A percentile compares a stretch with the other conserved stretches of the same genome.
phyloP scores from a whole-genome alignment of 345 rosid genomes.

The Dimocarpus longan region DNA sequence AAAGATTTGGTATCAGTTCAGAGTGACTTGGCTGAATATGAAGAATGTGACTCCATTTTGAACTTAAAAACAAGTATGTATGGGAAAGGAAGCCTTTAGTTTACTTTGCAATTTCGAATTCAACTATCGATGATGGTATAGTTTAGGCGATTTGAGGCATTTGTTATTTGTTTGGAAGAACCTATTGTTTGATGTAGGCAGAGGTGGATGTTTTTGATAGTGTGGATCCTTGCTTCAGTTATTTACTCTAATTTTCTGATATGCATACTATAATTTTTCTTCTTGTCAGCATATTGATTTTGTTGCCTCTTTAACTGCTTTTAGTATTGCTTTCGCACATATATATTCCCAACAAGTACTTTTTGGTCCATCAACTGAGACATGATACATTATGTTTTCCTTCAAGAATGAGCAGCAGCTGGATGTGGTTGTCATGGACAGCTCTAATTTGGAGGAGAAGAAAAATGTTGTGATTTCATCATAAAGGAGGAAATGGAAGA shows the following conservation, averaged over 20 bases:
- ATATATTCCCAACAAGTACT: not conserved
- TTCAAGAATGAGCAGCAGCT: constrained; percentile 33
- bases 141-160: not conserved
- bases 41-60: constrained; percentile 39
- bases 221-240: not conserved
- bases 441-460: constrained; percentile 27
- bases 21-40: constrained; percentile 52
- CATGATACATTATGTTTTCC: constrained; percentile 11
- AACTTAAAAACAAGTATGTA: not conserved
- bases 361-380: constrained; percentile 3
- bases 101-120: not conserved
- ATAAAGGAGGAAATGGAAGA: constrained; percentile 33
- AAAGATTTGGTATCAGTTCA: constrained; percentile 41
- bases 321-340: not conserved
- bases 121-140: not conserved
- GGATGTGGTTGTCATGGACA: constrained; percentile 26
- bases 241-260: not conserved
- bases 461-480: constrained; percentile 27
- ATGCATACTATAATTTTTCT: no score
- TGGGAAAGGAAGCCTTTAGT: not conserved
- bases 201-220: not conserved
- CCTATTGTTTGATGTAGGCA: not conserved
- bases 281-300: no score
- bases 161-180: constrained; percentile 11
- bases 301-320: no score